Conservation (phyloP, 2,329 filamentous ascomycete species). For the Coniochaeta sp. region DNA sequence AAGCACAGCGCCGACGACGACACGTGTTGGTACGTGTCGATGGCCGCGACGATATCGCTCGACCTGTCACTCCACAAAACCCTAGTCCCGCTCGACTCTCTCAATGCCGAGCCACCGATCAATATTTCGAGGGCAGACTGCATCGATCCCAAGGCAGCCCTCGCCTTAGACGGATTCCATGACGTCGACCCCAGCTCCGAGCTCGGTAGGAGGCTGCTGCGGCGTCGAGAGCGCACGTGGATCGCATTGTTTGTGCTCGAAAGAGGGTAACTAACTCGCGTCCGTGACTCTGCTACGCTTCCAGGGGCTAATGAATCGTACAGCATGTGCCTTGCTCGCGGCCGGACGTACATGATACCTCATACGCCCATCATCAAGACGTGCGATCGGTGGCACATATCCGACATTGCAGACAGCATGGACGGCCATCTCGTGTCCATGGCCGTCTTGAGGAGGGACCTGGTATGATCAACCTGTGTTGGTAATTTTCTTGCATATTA, state of each 20-base stretch:
- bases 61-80: constrained; percentile 66
- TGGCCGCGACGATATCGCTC: constrained; percentile 61
- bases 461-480: constrained; percentile 35
- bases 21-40: constrained; percentile 63
- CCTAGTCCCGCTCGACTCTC: constrained; percentile 45
- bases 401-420: constrained; percentile 54
- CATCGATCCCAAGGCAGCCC: constrained; percentile 57
- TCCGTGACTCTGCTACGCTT: too few species aligned
- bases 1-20: constrained; percentile 65
- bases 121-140: constrained; percentile 57
- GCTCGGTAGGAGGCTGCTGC: constrained; percentile 52
- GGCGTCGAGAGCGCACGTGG: constrained; percentile 63
- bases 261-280: constrained; percentile 40
- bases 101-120: constrained; percentile 30
- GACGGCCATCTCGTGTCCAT: constrained; percentile 68
- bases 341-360: constrained; percentile 61
- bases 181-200: constrained; percentile 55
- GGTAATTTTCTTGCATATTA: neutral
- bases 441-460: constrained; percentile 59
- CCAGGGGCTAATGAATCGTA: constrained; percentile 13
- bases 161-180: constrained; percentile 61
- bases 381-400: constrained; percentile 63
- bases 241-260: constrained; percentile 67
- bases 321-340: constrained; percentile 61
- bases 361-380: constrained; percentile 58